A percentile compares a stretch with the other conserved stretches of the same genome.
These are phyloP conservation scores for Pilobolus umbonatus DNA, from an alignment of 192 early-diverging fungal species.

Conservation along the genomic window DNA sequence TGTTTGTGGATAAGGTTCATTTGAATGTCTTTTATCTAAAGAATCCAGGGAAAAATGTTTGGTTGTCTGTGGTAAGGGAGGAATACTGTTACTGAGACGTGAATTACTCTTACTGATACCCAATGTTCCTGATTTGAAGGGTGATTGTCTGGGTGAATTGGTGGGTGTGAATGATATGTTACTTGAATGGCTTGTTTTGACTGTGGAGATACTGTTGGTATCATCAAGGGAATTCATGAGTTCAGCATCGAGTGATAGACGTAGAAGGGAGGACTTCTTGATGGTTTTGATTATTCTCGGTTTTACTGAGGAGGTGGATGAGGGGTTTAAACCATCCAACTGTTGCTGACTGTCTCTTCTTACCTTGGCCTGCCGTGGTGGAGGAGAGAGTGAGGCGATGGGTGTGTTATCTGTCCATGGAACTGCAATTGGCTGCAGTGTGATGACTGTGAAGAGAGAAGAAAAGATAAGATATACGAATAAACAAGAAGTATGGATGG, in stretches of 20 bases:
- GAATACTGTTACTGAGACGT: neutral
- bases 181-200: neutral
- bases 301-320: constrained; percentile 3
- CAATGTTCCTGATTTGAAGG: constrained; percentile 9
- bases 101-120: neutral
- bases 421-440: neutral
- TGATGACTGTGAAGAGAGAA: neutral
- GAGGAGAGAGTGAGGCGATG: constrained; percentile 5
- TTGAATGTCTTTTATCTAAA: no score
- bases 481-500: neutral
- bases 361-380: constrained; percentile 9
- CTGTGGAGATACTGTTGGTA: neutral
- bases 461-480: neutral
- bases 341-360: neutral
- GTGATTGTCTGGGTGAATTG: constrained; percentile 3
- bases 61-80: neutral
- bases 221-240: neutral
- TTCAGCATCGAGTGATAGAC: constrained; percentile 15
- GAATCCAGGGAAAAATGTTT: no score
- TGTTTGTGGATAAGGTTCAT: no score
- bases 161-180: neutral
- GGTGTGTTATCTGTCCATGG: neutral
- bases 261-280: neutral
- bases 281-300: constrained; percentile 2
- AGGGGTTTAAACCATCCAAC: neutral